These are phyloP conservation scores for Cytospora schulzeri DNA, from an alignment of 2,329 filamentous ascomycete genomes.

Conservation along the genomic window DNA sequence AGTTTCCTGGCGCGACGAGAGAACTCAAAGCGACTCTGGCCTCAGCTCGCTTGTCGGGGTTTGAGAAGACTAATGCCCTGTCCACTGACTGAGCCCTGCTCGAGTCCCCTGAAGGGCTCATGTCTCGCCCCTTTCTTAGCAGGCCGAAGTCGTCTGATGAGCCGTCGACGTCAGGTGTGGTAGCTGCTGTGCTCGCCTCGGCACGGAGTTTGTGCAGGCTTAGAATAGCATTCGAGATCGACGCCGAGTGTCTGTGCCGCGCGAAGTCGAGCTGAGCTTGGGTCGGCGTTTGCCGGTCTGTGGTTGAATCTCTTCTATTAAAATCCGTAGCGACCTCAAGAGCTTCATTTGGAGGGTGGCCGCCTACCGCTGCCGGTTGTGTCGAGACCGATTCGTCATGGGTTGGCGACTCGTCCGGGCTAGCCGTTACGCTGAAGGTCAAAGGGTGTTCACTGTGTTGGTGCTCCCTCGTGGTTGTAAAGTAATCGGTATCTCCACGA, in stretches of 20 bases:
- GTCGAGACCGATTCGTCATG: constrained; percentile 39
- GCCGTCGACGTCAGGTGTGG: constrained; percentile 43
- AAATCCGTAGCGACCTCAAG: constrained; percentile 41
- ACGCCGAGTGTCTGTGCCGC: constrained; percentile 48
- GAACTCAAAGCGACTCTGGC: constrained; percentile 66
- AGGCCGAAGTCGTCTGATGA: constrained; percentile 44
- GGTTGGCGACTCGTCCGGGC: constrained; percentile 56
- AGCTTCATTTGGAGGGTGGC: constrained; percentile 37
- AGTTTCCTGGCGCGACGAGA: constrained; percentile 62
- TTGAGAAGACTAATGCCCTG: constrained; percentile 57
- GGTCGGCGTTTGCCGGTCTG: constrained; percentile 37
- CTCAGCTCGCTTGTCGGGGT: constrained; percentile 63
- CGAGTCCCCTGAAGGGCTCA: constrained; percentile 46
- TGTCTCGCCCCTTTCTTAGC: constrained; percentile 45
- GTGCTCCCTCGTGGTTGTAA: constrained; percentile 43
- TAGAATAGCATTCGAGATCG: constrained; percentile 49
- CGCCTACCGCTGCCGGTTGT: constrained; percentile 43
- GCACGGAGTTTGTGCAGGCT: constrained; percentile 41
- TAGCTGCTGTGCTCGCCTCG: constrained; percentile 39
- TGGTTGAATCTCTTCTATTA: constrained; percentile 40
- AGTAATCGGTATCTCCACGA: constrained; percentile 55
- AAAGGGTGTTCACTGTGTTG: constrained; percentile 69
- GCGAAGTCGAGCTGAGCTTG: constrained; percentile 36
- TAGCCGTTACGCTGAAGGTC: constrained; percentile 72
- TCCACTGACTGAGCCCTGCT: constrained; percentile 66